phyloP scores from a whole-genome alignment of 2,329 filamentous ascomycete species.

The Acarospora socialis region DNA sequence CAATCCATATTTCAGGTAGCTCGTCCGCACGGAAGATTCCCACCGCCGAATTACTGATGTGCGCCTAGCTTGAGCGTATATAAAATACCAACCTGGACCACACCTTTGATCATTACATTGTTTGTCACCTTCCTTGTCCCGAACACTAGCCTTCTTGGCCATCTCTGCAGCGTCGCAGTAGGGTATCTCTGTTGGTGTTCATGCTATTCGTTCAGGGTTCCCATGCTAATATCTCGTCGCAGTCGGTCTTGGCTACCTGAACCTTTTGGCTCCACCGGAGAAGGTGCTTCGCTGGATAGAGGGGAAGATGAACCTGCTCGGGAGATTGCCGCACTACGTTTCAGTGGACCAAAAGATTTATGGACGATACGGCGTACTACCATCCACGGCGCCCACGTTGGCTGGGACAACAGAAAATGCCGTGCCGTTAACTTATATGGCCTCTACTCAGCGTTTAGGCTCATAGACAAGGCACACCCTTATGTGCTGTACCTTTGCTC shows the following conservation, averaged over 20 bases:
- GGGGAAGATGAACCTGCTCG: constrained; percentile 70
- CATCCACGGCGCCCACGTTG: constrained; percentile 34
- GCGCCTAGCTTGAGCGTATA: constrained; percentile 38
- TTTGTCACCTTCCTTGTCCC: constrained; percentile 65
- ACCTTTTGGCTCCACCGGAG: constrained; percentile 79
- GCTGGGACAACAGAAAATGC: constrained; percentile 24
- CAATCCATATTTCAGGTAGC: constrained; percentile 59
- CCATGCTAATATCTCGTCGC: constrained; percentile 7
- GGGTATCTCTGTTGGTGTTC: constrained; percentile 65
- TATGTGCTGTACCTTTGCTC: no score
- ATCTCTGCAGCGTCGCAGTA: constrained; percentile 67
- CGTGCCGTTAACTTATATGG: constrained; percentile 46
- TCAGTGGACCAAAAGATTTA: constrained; percentile 94
- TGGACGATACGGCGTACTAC: constrained; percentile 79
- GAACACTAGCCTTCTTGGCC: constrained; percentile 70
- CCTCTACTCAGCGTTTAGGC: constrained; percentile 53
- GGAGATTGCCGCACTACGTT: constrained; percentile 76
- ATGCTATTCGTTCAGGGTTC: not conserved
- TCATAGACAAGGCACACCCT: constrained; percentile 37
- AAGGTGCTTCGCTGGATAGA: constrained; percentile 79
- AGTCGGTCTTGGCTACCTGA: constrained; percentile 75
- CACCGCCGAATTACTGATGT: constrained; percentile 10
- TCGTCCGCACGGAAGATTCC: not conserved
- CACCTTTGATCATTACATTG: constrained; percentile 63
- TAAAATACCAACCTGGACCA: constrained; percentile 83